Evolutionary conservation across 2,329 filamentous ascomycete genomes (phyloP), one percentile per base, ranked within the genome.

Genomic region (Colletotrichum melonis): DNA sequence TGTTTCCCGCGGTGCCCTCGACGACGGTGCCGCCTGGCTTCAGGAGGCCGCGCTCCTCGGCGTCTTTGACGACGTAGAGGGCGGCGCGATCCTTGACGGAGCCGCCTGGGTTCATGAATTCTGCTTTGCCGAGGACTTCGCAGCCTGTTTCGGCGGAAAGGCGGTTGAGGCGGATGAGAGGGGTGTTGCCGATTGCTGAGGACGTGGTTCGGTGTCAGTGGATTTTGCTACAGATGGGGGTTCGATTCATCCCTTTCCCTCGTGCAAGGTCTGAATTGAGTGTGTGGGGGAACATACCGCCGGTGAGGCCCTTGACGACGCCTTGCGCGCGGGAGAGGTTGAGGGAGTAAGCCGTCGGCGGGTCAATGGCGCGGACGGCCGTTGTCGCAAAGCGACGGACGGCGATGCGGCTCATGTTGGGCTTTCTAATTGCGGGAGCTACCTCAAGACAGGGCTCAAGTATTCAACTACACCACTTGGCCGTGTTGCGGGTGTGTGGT

Each of bases 31-130:
- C 97, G 67, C 96, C 96, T 0, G 95, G 91, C 66, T 89, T 89
- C 35, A 99, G 88, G 3, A 96, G 88, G 0, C 96, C 96, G 71
- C 90, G 91, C 84, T 97, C 94, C 84, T 99, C 97, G 74, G 97
- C 97, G 86, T 98, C 93, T 80, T 94, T 92, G 78, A 99, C 94
- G 5, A 98, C 94, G 85, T 94, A 99, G 62, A 98, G 90, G 4
- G 97, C 97, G 2, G 97, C 97, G 75, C 97, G 94, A 85, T 99
- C 97, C 86, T 99, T 99, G 82, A 99, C 93, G 67, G 93, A 95
- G 73, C 97, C 97, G 77, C 97, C 97, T 1, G 97, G 97, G 87
- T 99, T 99, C 88, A 97, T 97, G 86, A 99, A 99, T 83, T 99
- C 97, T 78, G 97, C 95, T 84, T 99, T 99, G 80, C 96, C 97